Conservation (phyloP, 768 basidiomycete species). For the Auricularia sp. region DNA sequence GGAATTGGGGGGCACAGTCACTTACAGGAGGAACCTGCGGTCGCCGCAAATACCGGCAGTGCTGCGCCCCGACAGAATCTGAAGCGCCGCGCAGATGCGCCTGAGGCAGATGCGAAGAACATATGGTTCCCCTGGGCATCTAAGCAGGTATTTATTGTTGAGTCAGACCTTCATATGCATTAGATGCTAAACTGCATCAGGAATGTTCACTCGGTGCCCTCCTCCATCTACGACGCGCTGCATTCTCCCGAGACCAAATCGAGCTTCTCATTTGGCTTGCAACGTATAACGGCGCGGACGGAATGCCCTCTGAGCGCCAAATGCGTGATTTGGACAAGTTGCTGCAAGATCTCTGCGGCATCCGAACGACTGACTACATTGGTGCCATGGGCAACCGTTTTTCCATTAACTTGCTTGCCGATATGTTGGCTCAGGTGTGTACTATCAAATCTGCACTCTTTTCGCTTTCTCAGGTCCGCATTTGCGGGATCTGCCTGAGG, state of each 20-base stretch:
- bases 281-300: neutral
- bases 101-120: neutral
- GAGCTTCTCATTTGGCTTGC: neutral
- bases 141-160: neutral
- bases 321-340: constrained; percentile 10
- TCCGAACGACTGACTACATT: constrained; percentile 19
- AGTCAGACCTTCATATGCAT: neutral
- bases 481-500: constrained; percentile 27
- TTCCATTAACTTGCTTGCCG: constrained; percentile 21
- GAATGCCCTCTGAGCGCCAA: neutral
- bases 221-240: neutral
- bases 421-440: constrained; percentile 25
- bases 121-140: neutral
- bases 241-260: neutral
- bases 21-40: no score
- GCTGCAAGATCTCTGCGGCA: constrained; percentile 21
- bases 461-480: constrained; percentile 9
- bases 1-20: no score
- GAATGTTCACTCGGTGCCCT: neutral
- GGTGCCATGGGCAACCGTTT: constrained; percentile 25
- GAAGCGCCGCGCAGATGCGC: neutral
- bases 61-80: neutral
- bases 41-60: no score
- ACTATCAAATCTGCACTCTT: no score
- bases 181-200: neutral